Base-by-base conservation (phyloP, 208 protist species). In the Strigomonas culicis region DNA sequence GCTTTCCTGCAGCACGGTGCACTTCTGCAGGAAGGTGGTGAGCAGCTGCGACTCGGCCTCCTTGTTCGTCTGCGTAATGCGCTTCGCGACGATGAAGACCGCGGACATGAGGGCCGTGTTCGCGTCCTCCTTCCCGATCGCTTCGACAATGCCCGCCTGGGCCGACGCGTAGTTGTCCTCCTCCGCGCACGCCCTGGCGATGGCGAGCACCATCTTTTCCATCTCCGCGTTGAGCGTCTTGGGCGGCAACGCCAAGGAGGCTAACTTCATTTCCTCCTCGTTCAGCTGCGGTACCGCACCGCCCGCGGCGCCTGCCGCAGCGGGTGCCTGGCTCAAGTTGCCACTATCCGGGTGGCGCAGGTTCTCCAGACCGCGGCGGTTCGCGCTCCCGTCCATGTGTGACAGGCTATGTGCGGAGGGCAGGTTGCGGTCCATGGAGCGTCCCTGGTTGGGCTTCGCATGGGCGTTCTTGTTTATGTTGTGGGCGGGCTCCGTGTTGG, bases 191-290 rank as follows among this genome's bases (percentile, higher is more conserved):
- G n/a, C 25, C 52, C 36, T 22, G 13, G 52, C 52, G 44, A 75
- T 77, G 64, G 74, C 77, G 58, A 90, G 39, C 39, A 93, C 77
- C 30, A 66, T 76, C n/a, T 61, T 56, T 41, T 74, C 64, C n/a
- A 88, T 66, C 7, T 81, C 68, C 7, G 77, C 68, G 52, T 74
- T 80, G 10, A 94, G 55, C 43, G 70, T 70, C 71, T 82, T 70
- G 1, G 90, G 87, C 30, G 90, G 90, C 46, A 66, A 68, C 24
- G 86, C 87, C n/a, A 88, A 65, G 34, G 61, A 65, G 46, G 91
- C 56, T 27, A 82, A 56, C 74, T 92, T 93, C 63, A 59, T 72
- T 59, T 92, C 83, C 49, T 93, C 87, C 55, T 80, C 75, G 27
- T 41, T 82, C 51, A 82, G 53, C 63, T 68, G 59, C 44, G 59